phyloP scores from a whole-genome alignment of 2,329 filamentous ascomycete species.

The Raffaelea deltoideospora region DNA sequence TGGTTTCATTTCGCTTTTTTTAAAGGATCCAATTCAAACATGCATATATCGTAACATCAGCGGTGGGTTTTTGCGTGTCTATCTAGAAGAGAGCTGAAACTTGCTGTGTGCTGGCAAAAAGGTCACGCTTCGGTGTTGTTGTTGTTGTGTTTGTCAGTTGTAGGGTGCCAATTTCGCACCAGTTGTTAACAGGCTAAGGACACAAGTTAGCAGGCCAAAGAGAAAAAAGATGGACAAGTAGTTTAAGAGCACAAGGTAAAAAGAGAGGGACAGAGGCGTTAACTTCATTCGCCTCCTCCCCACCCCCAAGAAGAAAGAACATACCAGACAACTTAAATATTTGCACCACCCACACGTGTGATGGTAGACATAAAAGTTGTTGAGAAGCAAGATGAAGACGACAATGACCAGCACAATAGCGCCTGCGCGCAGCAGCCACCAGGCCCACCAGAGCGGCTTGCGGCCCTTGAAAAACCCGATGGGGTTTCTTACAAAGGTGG shows the following conservation, averaged over 20 bases:
- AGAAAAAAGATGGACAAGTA: too few species aligned
- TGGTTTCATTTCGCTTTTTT: too few species aligned
- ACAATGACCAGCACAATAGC: conserved; percentile 68
- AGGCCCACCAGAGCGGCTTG: conserved; percentile 91
- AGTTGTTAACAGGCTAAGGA: conserved; percentile 46
- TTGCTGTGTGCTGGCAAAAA: conserved; percentile 3
- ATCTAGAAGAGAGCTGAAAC: too few species aligned
- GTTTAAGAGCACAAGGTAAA: too few species aligned
- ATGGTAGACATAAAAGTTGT: conserved; percentile 77
- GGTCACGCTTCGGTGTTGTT: conserved; percentile 12
- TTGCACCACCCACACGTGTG: conserved; percentile 84
- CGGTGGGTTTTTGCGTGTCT: too few species aligned
- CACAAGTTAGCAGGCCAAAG: neutral
- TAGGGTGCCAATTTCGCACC: conserved; percentile 41
- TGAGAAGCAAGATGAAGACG: conserved; percentile 71
- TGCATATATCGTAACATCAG: too few species aligned
- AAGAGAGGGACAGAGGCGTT: too few species aligned
- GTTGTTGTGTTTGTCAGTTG: conserved; percentile 10
- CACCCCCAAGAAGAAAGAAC: too few species aligned
- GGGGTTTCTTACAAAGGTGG: conserved; percentile 44
- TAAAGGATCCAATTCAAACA: too few species aligned
- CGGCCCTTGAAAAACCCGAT: conserved; percentile 79
- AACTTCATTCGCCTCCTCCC: too few species aligned
- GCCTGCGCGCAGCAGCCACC: conserved; percentile 78
- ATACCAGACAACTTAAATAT: conserved; percentile 81